Evolutionary conservation across 2,329 filamentous ascomycete genomes (phyloP).

Genomic region (Aspergillus cejpii): DNA sequence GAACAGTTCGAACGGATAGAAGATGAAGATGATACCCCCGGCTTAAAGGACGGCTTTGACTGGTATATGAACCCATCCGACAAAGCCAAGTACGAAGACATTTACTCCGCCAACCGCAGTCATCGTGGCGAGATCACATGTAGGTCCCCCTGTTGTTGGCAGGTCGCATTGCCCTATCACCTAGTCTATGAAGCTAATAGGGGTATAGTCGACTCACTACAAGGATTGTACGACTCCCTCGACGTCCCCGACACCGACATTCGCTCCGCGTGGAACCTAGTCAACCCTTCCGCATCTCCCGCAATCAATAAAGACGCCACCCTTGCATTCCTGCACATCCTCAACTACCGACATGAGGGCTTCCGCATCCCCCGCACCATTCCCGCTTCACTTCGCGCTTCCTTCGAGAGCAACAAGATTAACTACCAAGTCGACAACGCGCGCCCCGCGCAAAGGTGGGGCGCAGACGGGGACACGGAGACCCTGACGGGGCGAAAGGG

Average conservation of each 20-base stretch:
- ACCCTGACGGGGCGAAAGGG: constrained; percentile 85
- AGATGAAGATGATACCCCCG: constrained; percentile 68
- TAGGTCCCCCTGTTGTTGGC: constrained; percentile 40
- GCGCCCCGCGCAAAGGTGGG: constrained; percentile 67
- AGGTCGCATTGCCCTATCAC: not conserved
- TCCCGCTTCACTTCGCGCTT: constrained; percentile 80
- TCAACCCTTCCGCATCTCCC: constrained; percentile 78
- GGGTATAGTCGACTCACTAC: constrained; percentile 63
- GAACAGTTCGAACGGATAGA: constrained; percentile 79
- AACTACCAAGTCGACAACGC: constrained; percentile 87
- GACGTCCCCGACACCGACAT: constrained; percentile 69
- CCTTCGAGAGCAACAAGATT: constrained; percentile 92
- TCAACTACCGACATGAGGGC: constrained; percentile 92
- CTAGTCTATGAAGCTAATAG: constrained; percentile 6
- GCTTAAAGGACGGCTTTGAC: constrained; percentile 92
- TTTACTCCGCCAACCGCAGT: constrained; percentile 88
- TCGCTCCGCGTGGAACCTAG: constrained; percentile 90
- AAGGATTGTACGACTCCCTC: constrained; percentile 69
- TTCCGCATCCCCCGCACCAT: constrained; percentile 88
- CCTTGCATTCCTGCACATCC: constrained; percentile 90
- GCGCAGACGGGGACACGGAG: constrained; percentile 66
- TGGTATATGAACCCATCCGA: constrained; percentile 97
- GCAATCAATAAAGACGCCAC: constrained; percentile 92
- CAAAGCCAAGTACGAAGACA: constrained; percentile 92
- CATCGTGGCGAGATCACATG: constrained; percentile 76